These are phyloP conservation scores for Intubia oerlemansii DNA, from an alignment of 2,329 filamentous ascomycete genomes.

Conservation along the genomic window DNA sequence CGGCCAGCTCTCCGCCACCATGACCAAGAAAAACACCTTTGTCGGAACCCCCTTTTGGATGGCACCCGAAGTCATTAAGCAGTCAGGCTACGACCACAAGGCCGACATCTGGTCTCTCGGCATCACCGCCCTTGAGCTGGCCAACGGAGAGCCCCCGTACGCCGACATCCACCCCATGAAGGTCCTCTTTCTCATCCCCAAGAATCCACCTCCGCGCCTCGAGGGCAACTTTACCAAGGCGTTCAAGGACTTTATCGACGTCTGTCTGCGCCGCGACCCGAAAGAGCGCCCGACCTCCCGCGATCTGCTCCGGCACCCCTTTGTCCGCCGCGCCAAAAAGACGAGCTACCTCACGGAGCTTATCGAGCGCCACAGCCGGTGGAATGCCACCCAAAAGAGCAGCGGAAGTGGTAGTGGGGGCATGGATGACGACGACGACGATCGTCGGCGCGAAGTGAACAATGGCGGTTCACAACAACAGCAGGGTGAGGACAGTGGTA, in stretches of 20 bases:
- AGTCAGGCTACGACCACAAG: conserved; percentile 94
- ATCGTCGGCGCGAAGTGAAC: background rate
- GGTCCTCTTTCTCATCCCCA: conserved; percentile 86
- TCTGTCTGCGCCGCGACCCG: conserved; percentile 76
- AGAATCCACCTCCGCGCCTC: conserved; percentile 68
- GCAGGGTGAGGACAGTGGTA: conserved; percentile 6
- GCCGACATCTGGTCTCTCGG: conserved; percentile 95
- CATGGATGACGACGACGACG: conserved; percentile 40
- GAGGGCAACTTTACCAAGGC: conserved; percentile 63
- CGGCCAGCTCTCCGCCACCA: conserved; percentile 85
- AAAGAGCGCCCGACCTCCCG: conserved; percentile 70
- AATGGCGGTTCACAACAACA: conserved; percentile 12
- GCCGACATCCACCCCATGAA: conserved; percentile 98
- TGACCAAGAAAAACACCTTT: conserved; percentile 99
- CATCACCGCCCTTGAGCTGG: conserved; percentile 81
- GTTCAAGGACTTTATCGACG: conserved; percentile 68
- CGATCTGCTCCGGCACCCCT: conserved; percentile 74
- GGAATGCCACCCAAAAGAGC: conserved; percentile 56
- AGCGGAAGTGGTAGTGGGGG: conserved; percentile 30
- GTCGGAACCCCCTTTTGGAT: conserved; percentile 99
- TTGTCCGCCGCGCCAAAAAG: conserved; percentile 79
- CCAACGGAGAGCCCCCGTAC: conserved; percentile 82
- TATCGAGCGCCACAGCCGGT: conserved; percentile 76
- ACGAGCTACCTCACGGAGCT: conserved; percentile 92
- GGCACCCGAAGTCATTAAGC: conserved; percentile 96